Base-by-base conservation (phyloP, 2,329 filamentous ascomycete species). In the Botrytis cinerea region DNA sequence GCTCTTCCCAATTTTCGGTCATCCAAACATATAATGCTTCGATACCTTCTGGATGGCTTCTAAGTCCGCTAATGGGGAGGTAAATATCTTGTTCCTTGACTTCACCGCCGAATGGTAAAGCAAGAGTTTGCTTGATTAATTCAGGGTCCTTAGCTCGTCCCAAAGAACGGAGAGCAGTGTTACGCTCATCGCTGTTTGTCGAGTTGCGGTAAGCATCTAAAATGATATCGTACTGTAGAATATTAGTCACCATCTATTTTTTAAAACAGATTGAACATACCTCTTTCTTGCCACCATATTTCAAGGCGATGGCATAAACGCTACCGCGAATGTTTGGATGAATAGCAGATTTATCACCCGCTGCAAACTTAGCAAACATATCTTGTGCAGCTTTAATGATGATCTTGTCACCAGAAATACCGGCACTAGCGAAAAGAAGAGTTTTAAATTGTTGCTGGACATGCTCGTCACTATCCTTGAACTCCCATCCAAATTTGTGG, bases 31-130 rank as follows among this genome's bases (percentile, higher is more conserved):
- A 98, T 73, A 97, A 87, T 12, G 92, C 92, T 73, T 92, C 86
- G 73, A 97, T 92, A 77, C 95, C 95, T 61, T 90, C 89, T 12
- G 90, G 85, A 81, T 97, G 93, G 71, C 88, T 89, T 74, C 95
- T 90, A 43, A 98, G 88, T 12, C 93, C 93, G 48, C 90, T 89
- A 57, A 96, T 88, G 1, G 95, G 95, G 81, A 97, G 90, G 84
- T 97, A 98, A 76, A 98, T 91, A 82, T 98, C 95, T 83, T 98
- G 95, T 76, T 93, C 94, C 86, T 97, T 97, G 83, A 98, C 92
- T 77, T 97, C 92, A 75, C 91, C 89, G 81, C 90, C 90, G 73
- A 95, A 87, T 46, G 94, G 87, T 76, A 98, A 86, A 45, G 86
- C 88, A 22, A 98, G 87, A 4, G 94, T 95, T 75, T 90, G 89